Conservation (phyloP, 2,329 filamentous ascomycete species). For the Nothophoma quercina region DNA sequence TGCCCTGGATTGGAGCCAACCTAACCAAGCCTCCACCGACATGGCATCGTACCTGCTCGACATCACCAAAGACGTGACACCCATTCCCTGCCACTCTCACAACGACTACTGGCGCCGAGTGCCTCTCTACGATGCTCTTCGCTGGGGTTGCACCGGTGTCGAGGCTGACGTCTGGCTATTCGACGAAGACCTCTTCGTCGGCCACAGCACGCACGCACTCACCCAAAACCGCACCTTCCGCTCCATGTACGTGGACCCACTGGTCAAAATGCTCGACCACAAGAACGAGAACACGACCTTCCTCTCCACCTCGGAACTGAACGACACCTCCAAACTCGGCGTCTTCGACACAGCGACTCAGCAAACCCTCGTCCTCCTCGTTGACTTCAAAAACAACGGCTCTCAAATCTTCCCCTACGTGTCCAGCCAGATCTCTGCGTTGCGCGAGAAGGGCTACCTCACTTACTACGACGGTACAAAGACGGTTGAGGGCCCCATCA, state of each 20-base stretch:
- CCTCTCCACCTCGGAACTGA: slow-evolving; percentile 18
- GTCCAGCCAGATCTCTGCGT: slow-evolving; percentile 53
- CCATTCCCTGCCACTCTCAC: slow-evolving; percentile 63
- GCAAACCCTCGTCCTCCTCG: slow-evolving; percentile 60
- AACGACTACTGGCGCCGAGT: slow-evolving; percentile 67
- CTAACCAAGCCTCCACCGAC: slow-evolving; percentile 46
- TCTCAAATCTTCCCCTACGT: slow-evolving; percentile 48
- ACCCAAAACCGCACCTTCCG: slow-evolving; percentile 57
- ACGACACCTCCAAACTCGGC: slow-evolving; percentile 49
- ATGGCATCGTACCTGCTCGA: slow-evolving; percentile 52
- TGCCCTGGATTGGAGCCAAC: slow-evolving; percentile 52
- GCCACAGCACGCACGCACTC: slow-evolving; percentile 59
- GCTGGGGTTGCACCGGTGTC: slow-evolving; percentile 62
- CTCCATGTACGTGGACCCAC: slow-evolving; percentile 61
- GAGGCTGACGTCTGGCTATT: slow-evolving; percentile 67
- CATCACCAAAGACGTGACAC: slow-evolving; percentile 58
- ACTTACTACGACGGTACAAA: slow-evolving; percentile 59
- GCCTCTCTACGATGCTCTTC: slow-evolving; percentile 63
- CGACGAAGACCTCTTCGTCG: slow-evolving; percentile 62
- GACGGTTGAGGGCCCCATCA: slow-evolving; percentile 55
- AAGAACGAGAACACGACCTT: slow-evolving; percentile 57
- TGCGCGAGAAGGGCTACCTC: slow-evolving; percentile 60
- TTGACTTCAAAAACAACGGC: slow-evolving; percentile 59
- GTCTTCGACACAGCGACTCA: slow-evolving; percentile 60
- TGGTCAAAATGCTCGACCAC: slow-evolving; percentile 58